Evolutionary conservation across 2,329 filamentous ascomycete species (phyloP).

Genomic region (Dothistroma pini): DNA sequence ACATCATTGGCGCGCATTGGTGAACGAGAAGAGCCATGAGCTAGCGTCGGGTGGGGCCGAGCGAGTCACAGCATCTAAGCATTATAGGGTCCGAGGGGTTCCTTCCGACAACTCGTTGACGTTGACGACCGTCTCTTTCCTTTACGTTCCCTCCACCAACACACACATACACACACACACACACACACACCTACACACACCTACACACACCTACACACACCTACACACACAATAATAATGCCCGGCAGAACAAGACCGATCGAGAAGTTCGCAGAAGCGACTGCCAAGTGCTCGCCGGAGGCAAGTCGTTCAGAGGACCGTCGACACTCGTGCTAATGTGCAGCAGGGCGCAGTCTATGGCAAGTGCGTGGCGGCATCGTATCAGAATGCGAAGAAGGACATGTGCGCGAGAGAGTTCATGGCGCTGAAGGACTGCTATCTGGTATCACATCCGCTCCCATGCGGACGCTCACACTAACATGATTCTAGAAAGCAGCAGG

Average conservation of each 20-base stretch:
- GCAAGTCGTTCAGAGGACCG: constrained; percentile 40
- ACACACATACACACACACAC: no score
- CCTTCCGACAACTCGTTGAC: constrained; percentile 7
- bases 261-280: constrained; percentile 64
- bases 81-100: not conserved
- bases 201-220: no score
- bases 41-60: not conserved
- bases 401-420: constrained; percentile 86
- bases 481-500: constrained; percentile 27
- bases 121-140: not conserved
- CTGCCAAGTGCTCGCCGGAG: constrained; percentile 63
- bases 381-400: constrained; percentile 84
- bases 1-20: not conserved
- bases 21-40: not conserved
- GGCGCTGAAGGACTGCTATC: constrained; percentile 78
- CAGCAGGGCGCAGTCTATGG: constrained; percentile 76
- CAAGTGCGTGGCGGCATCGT: constrained; percentile 86
- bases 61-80: not conserved
- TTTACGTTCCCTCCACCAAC: not conserved
- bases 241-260: constrained; percentile 57
- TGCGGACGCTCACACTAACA: not conserved
- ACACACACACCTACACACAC: no score
- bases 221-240: constrained; percentile 27
- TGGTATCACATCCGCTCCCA: constrained; percentile 41
- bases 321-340: not conserved